Base-by-base conservation (phyloP, 1,139 yeast species). In the Saccharomycopsis crataegensis region DNA sequence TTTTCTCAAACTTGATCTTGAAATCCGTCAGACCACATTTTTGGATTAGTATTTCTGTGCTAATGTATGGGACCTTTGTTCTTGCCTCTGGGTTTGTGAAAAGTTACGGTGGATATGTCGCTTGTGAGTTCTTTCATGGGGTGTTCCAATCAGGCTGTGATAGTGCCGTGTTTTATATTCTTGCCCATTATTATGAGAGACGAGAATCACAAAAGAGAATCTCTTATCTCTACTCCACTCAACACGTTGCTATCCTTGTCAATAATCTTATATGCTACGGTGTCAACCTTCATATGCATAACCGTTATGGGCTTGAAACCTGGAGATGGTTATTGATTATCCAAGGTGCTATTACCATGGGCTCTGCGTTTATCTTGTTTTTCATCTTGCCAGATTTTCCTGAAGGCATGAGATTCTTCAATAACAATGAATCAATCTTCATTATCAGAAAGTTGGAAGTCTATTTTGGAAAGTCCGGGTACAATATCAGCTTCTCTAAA, bases 261-360 rank as follows among this genome's bases (percentile, higher is more conserved):
- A 67, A 75, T 62, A 74, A 71, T 52, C 65, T 79, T 58, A 67
- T 70, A 54, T 77, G 77, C 9, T 43, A 43, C 22, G 45, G 45
- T 43, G 6, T 43, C 8, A 43, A n/a, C 17, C 22, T 43, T 12
- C 16, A 16, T 28, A n/a, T 16, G 22, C 14, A 43, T 12, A 1
- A 7, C 17, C 64, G 59, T n/a, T 69, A 67, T 43, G 28, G 28
- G 28, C 28, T 22, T 22, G 65, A 63, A 31, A 72, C 85, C 8
- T 85, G 91, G 93, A 75, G 81, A 66, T 84, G 88, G 86, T 73
- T 86, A 57, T 86, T 81, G 65, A 77, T 85, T 58, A 76, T 85
- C 59, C 91, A 86, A 64, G 93, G 93, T 54, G 70, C 80, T 6
- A 69, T 82, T 12, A 71, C 75, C 12, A 47, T 52, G 46, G 46